Evolutionary conservation across 768 basidiomycete species (phyloP).

Genomic region (Dentipellis fragilis): DNA sequence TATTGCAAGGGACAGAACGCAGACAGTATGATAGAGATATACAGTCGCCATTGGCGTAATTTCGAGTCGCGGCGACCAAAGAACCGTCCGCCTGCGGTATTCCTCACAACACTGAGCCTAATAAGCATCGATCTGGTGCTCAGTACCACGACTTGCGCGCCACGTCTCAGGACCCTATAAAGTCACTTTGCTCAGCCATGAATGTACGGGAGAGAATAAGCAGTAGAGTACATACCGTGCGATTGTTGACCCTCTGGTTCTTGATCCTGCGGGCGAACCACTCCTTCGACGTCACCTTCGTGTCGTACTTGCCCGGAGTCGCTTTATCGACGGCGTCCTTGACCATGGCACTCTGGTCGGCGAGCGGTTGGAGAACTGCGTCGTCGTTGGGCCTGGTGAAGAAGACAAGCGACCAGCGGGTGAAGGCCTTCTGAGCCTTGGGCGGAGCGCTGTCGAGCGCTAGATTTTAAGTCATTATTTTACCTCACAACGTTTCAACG

Average conservation of each 20-base stretch:
- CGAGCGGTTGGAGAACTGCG: slow-evolving; percentile 38
- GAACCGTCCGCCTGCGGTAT: no score
- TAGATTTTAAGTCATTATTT: not conserved
- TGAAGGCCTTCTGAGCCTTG: slow-evolving; percentile 37
- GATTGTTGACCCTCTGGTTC: slow-evolving; percentile 31
- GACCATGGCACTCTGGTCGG: slow-evolving; percentile 40
- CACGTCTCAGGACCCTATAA: slow-evolving; percentile 4
- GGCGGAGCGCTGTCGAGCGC: slow-evolving; percentile 36
- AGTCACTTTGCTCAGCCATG: no score
- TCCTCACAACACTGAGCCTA: not conserved
- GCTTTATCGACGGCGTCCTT: slow-evolving; percentile 29
- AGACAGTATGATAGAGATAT: no score
- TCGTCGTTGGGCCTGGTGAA: slow-evolving; percentile 55
- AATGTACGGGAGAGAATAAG: no score
- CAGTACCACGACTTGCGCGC: slow-evolving; percentile 2
- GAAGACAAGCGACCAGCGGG: slow-evolving; percentile 61
- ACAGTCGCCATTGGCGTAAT: no score
- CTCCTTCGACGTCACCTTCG: slow-evolving; percentile 26
- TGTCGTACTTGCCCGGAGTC: slow-evolving; percentile 24
- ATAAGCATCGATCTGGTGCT: not conserved
- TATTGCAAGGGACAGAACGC: no score
- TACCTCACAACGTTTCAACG: no score
- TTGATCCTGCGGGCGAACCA: slow-evolving; percentile 34
- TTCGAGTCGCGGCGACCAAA: no score
- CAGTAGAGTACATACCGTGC: slow-evolving; percentile 28